Conservation (phyloP, 2,329 filamentous ascomycete species). For the Cadophora sp. region DNA sequence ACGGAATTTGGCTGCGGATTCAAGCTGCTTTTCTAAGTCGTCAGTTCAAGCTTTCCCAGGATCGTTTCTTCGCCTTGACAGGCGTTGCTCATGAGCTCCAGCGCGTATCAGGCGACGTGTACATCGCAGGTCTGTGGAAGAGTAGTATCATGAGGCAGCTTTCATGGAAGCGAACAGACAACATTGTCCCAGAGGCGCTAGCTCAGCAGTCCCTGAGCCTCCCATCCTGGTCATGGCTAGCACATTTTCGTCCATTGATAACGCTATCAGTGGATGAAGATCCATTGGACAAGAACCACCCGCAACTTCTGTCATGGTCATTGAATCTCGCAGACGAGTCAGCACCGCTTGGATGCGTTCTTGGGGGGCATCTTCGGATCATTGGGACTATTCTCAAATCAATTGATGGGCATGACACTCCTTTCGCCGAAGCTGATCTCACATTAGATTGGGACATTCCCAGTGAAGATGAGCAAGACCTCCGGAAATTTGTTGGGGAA, state of each 20-base stretch:
- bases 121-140: slow-evolving; percentile 18
- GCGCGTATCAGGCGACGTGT: slow-evolving; percentile 5
- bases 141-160: slow-evolving; percentile 8
- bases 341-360: slow-evolving; percentile 2
- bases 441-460: neutral
- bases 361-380: neutral
- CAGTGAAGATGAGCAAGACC: neutral
- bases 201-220: neutral
- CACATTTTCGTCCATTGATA: slow-evolving; percentile 12
- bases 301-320: neutral
- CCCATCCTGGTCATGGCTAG: slow-evolving; percentile 19
- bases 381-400: neutral
- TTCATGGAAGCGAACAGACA: slow-evolving; percentile 11
- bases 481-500: neutral
- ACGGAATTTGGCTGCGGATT: slow-evolving; percentile 6
- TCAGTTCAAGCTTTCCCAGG: neutral
- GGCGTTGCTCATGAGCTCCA: slow-evolving; percentile 15
- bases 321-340: slow-evolving; percentile 2
- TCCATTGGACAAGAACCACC: neutral
- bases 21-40: slow-evolving; percentile 3
- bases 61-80: slow-evolving; percentile 5
- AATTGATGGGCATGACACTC: neutral
- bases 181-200: neutral
- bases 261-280: neutral
- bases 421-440: neutral